Evolutionary conservation across 805 yeast species (phyloP).

Genomic region (Candida endomychidarum): DNA sequence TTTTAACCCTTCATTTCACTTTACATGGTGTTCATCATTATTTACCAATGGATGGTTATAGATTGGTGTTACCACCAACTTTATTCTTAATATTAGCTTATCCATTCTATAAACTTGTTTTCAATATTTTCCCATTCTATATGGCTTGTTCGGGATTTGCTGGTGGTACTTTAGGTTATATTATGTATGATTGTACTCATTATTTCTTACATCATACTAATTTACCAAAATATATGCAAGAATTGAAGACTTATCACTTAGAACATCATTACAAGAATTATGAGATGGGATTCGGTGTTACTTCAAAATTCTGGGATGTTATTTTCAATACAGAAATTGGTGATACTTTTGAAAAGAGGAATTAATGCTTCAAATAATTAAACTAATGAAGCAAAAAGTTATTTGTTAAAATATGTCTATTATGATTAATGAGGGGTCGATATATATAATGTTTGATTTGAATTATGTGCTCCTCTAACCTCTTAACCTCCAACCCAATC

Average conservation of each 20-base stretch:
- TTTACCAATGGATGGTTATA: slow-evolving; percentile 91
- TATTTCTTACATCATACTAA: slow-evolving; percentile 87
- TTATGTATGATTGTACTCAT: slow-evolving; percentile 90
- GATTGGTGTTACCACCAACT: slow-evolving; percentile 97
- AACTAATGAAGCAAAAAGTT: no score
- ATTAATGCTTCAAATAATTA: no score
- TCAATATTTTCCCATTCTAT: slow-evolving; percentile 72
- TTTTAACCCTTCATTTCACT: slow-evolving; percentile 81
- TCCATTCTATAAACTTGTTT: slow-evolving; percentile 82
- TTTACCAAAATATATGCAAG: slow-evolving; percentile 75
- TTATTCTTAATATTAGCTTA: slow-evolving; percentile 67
- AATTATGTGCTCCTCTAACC: no score
- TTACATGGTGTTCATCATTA: slow-evolving; percentile 97
- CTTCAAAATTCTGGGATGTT: slow-evolving; percentile 89
- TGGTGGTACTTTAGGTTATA: slow-evolving; percentile 94
- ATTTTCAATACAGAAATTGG: slow-evolving; percentile 82
- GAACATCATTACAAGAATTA: slow-evolving; percentile 98
- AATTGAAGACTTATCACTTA: slow-evolving; percentile 83
- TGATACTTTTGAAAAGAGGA: slow-evolving; percentile 46
- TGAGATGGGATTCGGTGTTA: slow-evolving; percentile 96
- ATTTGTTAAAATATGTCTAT: no score
- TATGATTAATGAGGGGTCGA: no score
- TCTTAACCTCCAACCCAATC: no score
- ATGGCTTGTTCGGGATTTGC: slow-evolving; percentile 91
- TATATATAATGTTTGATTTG: no score